Evolutionary conservation across 1,139 yeast species (phyloP).

Genomic region (Yamadazyma dendronema): DNA sequence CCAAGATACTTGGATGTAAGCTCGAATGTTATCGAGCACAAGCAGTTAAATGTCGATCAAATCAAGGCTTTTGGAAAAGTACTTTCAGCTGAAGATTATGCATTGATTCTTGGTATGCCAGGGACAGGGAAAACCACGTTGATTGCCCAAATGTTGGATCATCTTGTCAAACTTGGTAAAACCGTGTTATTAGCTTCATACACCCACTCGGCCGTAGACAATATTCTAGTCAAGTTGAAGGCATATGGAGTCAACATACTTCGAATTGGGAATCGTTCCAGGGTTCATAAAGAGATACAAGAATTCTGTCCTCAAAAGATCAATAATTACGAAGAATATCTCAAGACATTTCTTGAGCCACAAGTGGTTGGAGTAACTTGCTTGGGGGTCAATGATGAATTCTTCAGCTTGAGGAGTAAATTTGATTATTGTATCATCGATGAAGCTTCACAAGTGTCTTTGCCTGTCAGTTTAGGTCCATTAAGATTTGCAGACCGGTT

Average conservation of each 20-base stretch:
- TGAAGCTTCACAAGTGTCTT: conserved; percentile 93
- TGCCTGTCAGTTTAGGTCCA: conserved; percentile 92
- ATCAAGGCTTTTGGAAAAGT: conserved; percentile 62
- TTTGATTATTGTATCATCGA: conserved; percentile 95
- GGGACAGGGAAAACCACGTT: conserved; percentile 98
- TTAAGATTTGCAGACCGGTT: conserved; percentile 73
- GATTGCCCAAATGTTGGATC: conserved; percentile 69
- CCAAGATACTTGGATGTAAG: conserved; percentile 22
- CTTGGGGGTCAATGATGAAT: conserved; percentile 67
- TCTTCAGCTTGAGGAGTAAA: conserved; percentile 51
- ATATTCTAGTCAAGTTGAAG: conserved; percentile 71
- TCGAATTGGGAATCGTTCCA: conserved; percentile 54
- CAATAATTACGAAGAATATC: conserved; percentile 44
- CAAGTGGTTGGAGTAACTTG: conserved; percentile 89
- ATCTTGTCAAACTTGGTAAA: conserved; percentile 58
- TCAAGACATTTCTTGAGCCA: conserved; percentile 49
- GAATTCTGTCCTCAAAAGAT: conserved; percentile 50
- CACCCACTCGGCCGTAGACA: conserved; percentile 96
- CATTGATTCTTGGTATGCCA: conserved; percentile 92
- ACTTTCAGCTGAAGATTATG: conserved; percentile 66
- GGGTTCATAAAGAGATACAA: conserved; percentile 63
- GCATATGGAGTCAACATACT: conserved; percentile 46
- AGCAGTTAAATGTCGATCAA: conserved; percentile 60
- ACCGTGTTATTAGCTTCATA: conserved; percentile 78
- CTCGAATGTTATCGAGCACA: conserved; percentile 20